Evolutionary conservation across 2,329 filamentous ascomycete species (phyloP), one percentile per base, ranked within the genome.

Genomic region (Penicillium thymicola): DNA sequence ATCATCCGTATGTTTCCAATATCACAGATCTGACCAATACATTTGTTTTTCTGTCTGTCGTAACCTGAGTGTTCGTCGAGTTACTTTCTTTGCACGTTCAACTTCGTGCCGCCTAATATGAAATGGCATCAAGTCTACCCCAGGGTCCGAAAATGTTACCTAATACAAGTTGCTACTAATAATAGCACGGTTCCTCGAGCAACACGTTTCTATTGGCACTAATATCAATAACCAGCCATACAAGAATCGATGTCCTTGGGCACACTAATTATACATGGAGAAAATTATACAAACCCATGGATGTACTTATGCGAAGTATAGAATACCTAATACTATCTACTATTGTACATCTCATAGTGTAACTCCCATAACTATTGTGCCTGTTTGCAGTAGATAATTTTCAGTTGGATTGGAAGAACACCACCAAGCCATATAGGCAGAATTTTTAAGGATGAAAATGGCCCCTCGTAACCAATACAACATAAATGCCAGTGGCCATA

Each of bases 131-230:
- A 40, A 21, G 11, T 32, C 30, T 14, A 32, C 5, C 30, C 7
- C 28, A 9, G 14, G 37, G 37, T 11, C 48, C 40, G 40, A 30
- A 37, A 25, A 37, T 45, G 30, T 45, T 45, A 27, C 50, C n/a
- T 28, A 30, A 52, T 37, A 4, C 23, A 23, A 21, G n/a, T 40
- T 18, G 21, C 3, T 44, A 23, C 50, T 47, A 53, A 47, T 13
- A 53, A 53, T 53, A 53, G 41, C n/a, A 8, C 16, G 42, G 50
- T 53, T 53, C 34, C 42, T 53, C 41, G 25, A 53, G 50, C 50
- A 53, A 53, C 50, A 45, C 21, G 2, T 30, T 51, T 50, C 25
- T 42, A 9, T 23, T 21, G 14, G 21, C 28, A 13, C 28, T 13
- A 5, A 14, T 36, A 32, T 37, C 14, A 47, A 47, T 16, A 53